These are phyloP conservation scores for Metschnikowia kofuensis DNA, from an alignment of 805 yeast genomes.

Conservation along the genomic window DNA sequence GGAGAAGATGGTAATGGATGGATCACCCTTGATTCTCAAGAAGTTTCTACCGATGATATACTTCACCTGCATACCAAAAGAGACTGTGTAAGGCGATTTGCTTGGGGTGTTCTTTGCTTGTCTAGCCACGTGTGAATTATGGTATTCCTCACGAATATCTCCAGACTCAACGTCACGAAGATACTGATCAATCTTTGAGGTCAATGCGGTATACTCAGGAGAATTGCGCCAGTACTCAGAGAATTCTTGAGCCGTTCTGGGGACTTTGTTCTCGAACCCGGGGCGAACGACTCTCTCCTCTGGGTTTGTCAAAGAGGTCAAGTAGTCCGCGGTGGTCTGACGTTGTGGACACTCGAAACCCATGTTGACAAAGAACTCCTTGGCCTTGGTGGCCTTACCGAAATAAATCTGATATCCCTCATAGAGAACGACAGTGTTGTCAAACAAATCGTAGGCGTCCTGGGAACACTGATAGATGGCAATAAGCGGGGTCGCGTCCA, in stretches of 20 bases:
- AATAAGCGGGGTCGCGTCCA: conserved; percentile 56
- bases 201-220: conserved; percentile 43
- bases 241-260: conserved; percentile 55
- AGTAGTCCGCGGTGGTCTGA: conserved; percentile 66
- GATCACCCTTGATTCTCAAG: conserved; percentile 54
- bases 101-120: conserved; percentile 38
- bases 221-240: conserved; percentile 60
- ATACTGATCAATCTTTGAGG: conserved; percentile 42
- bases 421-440: conserved; percentile 58
- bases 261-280: conserved; percentile 52
- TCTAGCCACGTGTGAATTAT: conserved; percentile 31
- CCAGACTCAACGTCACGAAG: conserved; percentile 20
- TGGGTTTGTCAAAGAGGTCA: conserved; percentile 67
- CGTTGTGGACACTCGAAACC: conserved; percentile 61
- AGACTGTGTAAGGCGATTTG: conserved; percentile 36
- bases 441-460: conserved; percentile 58
- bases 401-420: conserved; percentile 60
- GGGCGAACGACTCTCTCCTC: conserved; percentile 49
- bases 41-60: conserved; percentile 53
- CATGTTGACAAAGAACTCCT: conserved; percentile 53
- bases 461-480: conserved; percentile 71
- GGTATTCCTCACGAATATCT: conserved; percentile 12
- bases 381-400: conserved; percentile 54
- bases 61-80: conserved; percentile 29
- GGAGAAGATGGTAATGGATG: conserved; percentile 50